Evolutionary conservation across 164 flowering plant species (phyloP), one percentile per base, ranked within the genome.

Genomic region (Nymphaea thermarum): DNA sequence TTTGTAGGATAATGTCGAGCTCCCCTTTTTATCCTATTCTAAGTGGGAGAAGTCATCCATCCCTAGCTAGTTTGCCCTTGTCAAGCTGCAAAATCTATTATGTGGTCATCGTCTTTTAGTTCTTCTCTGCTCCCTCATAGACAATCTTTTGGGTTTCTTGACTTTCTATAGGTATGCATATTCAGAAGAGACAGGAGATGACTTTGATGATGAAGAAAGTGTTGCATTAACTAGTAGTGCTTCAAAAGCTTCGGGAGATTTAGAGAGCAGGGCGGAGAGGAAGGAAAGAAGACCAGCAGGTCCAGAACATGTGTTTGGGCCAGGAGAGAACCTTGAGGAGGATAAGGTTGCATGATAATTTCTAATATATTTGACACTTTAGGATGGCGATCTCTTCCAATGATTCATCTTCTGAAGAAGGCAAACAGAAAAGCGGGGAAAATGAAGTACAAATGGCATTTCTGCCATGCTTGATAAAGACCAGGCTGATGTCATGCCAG

Each of bases 171-270:
- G 88, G 71, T 82, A 82, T 51, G 84, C 91, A 6, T 89, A 86
- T 76, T 79, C 81, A 10, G 96, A 85, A 66, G 95, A 86, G 65
- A 72, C 78, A 1, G 90, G 82, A 5, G 96, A 87, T 7, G 87
- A 86, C 61, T 68, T 76, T 16, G 96, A 87, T 15, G 64, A 62
- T 17, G 92, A 89, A 70, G 96, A 85, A 78, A 82, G 80, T 14
- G 66, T 87, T 57, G 65, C 95, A 6, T 70, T 84, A 62, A 79
- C 80, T 4, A 68, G 75, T 10, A 74, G 77, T 59, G 85, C 71
- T 18, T 68, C 79, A 42, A 77, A 72, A 64, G 74, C 72, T 25
- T 67, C 74, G 25, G 76, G 69, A 7, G 84, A 81, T 60, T 25
- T 69, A 65, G 78, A 72, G 43, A 73, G 51, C 65, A 80, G 70